Base-by-base conservation (phyloP, 2,329 filamentous ascomycete species). In the Pseudogymnoascus sp. region DNA sequence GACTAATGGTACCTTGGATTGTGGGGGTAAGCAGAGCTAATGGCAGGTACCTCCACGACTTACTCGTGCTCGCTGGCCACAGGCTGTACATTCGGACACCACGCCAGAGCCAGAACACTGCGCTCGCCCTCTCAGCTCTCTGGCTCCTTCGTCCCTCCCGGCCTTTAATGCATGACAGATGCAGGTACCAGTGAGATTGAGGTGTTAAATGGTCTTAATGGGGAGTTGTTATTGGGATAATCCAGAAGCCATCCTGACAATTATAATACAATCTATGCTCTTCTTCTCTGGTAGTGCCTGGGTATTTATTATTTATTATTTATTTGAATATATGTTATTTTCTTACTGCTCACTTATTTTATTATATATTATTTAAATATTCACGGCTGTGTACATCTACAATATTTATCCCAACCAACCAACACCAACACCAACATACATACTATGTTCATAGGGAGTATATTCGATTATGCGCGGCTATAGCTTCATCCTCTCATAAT, bases 91-190 rank as follows among this genome's bases (percentile, higher is more conserved):
- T 32, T 6, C 2, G 30, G 6, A 32, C 30, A 32, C 30, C 30
- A 32, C n/a, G 30, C 9, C 30, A 32, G 30, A 32, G 6, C 30
- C 30, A 32, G 30, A 22, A 22, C 20, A 22, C 20, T 22, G 4
- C 20, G 2, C 20, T 22, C 20, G 20, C 4, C 20, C 20, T 22
- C 20, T 22, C 20, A 22, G 20, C 20, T 22, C 20, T 22, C 4
- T 22, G 20, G 20, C 20, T 22, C 20, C 20, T 32, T 32, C 6
- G n/a, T 7, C 30, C 9, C 4, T 25, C 22, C 6, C 2, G 20
- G 18, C n/a, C n/a, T 38, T 41, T 41, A 47, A 47, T 47, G 41
- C 41, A 47, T 47, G 41, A 47, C 41, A 28, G 41, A 47, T 47
- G 41, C 41, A 47, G 41, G 41, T 47, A 47, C 41, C 6, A 14